Conservation (phyloP, 768 basidiomycete species). For the Boletus sp. region DNA sequence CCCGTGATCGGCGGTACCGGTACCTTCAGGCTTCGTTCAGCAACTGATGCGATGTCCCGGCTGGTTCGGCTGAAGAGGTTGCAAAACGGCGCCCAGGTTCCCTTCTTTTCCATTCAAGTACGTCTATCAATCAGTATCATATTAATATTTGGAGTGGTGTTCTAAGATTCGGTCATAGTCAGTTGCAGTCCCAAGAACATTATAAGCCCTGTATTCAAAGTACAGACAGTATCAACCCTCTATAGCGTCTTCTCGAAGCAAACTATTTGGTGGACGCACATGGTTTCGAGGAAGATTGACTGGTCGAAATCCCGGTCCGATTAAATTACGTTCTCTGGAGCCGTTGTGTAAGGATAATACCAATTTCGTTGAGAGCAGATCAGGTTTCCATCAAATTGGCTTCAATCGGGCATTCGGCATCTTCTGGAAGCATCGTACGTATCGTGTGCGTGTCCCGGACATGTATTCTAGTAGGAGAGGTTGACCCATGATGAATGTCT, state of each 20-base stretch:
- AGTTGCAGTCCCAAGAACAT: background rate
- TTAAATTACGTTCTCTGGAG: conserved; percentile 5
- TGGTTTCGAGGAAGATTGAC: background rate
- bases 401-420: conserved; percentile 4
- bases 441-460: background rate
- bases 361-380: conserved; percentile 4
- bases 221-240: no score
- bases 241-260: no score
- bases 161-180: background rate
- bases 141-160: background rate
- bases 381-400: conserved; percentile 7
- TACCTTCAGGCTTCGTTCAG: background rate
- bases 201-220: background rate
- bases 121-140: background rate
- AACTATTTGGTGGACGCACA: background rate
- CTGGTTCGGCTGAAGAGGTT: conserved; percentile 12
- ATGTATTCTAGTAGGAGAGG: background rate
- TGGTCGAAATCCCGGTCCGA: background rate
- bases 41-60: conserved; percentile 12
- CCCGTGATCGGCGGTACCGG: conserved; percentile 26
- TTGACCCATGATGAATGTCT: background rate
- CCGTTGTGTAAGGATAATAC: background rate
- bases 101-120: conserved; percentile 2
- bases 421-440: conserved; percentile 12
- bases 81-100: background rate